Evolutionary conservation across 2,329 filamentous ascomycete species (phyloP).

Genomic region (Helminthosporium solani): DNA sequence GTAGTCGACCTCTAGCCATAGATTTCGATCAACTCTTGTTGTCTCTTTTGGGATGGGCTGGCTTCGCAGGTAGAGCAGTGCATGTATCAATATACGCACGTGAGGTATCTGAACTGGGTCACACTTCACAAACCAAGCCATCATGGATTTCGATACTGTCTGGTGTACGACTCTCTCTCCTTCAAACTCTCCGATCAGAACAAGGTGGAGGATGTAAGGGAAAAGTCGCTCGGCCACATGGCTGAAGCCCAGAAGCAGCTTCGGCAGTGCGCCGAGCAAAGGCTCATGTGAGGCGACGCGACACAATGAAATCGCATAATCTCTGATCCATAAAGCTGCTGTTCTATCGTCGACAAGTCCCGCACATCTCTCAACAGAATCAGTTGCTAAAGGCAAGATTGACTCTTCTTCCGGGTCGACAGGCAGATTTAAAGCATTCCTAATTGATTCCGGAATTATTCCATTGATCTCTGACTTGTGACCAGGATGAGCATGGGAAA

Average conservation of each 20-base stretch:
- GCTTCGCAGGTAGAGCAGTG: conserved; percentile 83
- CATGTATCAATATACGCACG: conserved; percentile 71
- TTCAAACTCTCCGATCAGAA: conserved; percentile 68
- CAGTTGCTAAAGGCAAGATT: conserved; percentile 1
- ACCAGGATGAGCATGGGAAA: conserved; percentile 18
- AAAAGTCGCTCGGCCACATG: conserved; percentile 73
- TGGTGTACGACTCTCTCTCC: conserved; percentile 58
- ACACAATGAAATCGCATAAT: conserved; percentile 60
- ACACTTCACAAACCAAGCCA: conserved; percentile 60
- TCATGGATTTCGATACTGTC: conserved; percentile 64
- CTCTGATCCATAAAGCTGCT: conserved; percentile 58
- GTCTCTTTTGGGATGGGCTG: conserved; percentile 72
- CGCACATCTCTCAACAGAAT: conserved; percentile 21
- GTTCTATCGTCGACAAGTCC: conserved; percentile 17
- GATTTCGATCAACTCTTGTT: conserved; percentile 74
- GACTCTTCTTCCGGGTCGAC: conserved; percentile 16
- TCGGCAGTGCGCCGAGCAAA: conserved; percentile 67
- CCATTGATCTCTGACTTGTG: conserved; percentile 33
- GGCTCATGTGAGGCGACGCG: conserved; percentile 58
- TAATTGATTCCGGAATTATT: conserved; percentile 32
- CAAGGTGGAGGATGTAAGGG: conserved; percentile 81
- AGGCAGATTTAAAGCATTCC: conserved; percentile 27
- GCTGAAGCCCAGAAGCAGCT: conserved; percentile 64
- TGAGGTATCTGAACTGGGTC: conserved; percentile 58
- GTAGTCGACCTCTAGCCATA: conserved; percentile 86